These are phyloP conservation scores for Cucurbita argyrosperma DNA, from an alignment of 306 rosid genomes.

Conservation along the genomic window DNA sequence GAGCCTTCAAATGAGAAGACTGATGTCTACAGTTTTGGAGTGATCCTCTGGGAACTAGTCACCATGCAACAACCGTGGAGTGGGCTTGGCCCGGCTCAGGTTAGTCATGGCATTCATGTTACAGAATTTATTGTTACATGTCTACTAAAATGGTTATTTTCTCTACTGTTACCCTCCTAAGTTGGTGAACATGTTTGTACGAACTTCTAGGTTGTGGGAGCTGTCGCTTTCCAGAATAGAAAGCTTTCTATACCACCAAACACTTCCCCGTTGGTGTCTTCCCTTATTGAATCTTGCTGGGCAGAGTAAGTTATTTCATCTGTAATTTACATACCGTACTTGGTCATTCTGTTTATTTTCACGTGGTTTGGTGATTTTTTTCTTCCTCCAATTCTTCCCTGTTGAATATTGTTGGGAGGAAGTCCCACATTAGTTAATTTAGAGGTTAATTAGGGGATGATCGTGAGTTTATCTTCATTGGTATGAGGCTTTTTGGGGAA, in stretches of 20 bases:
- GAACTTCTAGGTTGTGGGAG: constrained; percentile 76
- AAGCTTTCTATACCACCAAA: constrained; percentile 59
- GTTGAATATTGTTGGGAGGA: too few relatives aligned
- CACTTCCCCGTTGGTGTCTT: constrained; percentile 55
- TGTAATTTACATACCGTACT: not conserved
- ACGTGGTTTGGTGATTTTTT: not conserved
- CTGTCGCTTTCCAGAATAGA: constrained; percentile 93
- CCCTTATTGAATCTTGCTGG: constrained; percentile 97
- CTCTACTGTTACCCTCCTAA: not conserved
- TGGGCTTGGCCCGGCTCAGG: constrained; percentile 89
- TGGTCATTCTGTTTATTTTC: not conserved
- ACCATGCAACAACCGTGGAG: constrained; percentile 94
- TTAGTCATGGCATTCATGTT: constrained; percentile 7
- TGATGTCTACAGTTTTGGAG: constrained; percentile 93
- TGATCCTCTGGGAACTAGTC: constrained; percentile 84
- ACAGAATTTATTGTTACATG: not conserved
- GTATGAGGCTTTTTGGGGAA: too few relatives aligned
- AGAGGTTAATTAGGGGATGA: too few relatives aligned
- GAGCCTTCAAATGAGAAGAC: constrained; percentile 94
- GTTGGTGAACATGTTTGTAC: not conserved
- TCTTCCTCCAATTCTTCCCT: not conserved
- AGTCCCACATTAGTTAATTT: too few relatives aligned
- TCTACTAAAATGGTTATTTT: not conserved
- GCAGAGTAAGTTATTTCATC: constrained; percentile 48
- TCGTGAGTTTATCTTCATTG: too few relatives aligned